These are phyloP conservation scores for Musa acuminata DNA, from an alignment of 176 grass and related monocot genomes.

Conservation along the genomic window DNA sequence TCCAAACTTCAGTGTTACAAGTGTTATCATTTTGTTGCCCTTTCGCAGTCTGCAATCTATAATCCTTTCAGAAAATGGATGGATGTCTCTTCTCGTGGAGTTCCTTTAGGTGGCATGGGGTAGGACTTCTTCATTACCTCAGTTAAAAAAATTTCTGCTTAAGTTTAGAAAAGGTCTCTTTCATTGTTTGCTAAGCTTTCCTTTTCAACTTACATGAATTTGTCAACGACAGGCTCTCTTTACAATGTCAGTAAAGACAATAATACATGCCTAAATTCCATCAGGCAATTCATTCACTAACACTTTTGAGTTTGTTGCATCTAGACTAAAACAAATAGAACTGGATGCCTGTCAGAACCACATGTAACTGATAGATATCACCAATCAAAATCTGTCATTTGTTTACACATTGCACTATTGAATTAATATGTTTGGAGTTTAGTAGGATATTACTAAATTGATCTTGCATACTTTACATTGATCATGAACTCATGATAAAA, in stretches of 20 bases:
- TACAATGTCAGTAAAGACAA: background rate
- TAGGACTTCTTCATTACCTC: constrained; percentile 32
- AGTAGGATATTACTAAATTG: no score
- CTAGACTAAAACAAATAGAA: background rate
- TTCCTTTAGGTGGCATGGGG: constrained; percentile 95
- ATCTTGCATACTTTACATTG: no score
- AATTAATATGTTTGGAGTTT: no score
- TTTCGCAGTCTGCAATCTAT: constrained; percentile 55
- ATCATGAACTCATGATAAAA: no score
- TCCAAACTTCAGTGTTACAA: background rate
- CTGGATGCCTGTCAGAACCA: background rate
- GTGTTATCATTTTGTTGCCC: background rate
- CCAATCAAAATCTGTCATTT: no score
- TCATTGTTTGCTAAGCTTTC: background rate
- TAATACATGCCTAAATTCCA: background rate
- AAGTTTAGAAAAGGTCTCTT: no score
- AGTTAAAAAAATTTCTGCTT: background rate
- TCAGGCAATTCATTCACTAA: background rate
- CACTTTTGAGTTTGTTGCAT: background rate
- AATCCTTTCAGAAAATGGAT: constrained; percentile 72
- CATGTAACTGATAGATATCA: no score
- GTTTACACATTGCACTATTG: no score
- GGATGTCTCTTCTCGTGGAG: constrained; percentile 70
- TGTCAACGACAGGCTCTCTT: background rate
- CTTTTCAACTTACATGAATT: background rate